Percentiles rank a stretch among this genome's conserved stretches.
phyloP scores from a whole-genome alignment of 306 rosid genomes.

The Prunus armeniaca region DNA sequence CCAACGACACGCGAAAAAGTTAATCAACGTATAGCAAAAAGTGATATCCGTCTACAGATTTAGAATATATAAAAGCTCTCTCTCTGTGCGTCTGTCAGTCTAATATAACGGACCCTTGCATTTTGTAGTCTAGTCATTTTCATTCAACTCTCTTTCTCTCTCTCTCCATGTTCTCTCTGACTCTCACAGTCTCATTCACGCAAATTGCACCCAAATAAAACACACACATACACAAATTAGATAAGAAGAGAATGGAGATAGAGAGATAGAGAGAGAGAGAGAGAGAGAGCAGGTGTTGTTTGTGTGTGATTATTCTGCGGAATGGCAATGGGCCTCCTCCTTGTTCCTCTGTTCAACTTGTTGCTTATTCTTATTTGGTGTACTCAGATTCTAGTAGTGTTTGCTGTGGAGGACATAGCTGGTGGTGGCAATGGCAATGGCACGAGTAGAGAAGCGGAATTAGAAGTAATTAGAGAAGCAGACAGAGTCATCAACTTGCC shows the following conservation, averaged over 20 bases:
- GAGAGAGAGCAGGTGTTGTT: too few relatives aligned
- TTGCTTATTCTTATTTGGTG: neutral
- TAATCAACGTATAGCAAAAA: too few relatives aligned
- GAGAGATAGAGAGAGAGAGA: too few relatives aligned
- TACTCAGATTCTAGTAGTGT: neutral
- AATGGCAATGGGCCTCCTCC: neutral
- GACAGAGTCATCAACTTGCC: slow-evolving; percentile 55
- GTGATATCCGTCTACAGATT: too few relatives aligned
- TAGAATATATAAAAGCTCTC: too few relatives aligned
- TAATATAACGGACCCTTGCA: too few relatives aligned
- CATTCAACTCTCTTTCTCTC: too few relatives aligned
- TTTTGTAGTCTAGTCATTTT: too few relatives aligned
- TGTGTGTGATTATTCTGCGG: neutral
- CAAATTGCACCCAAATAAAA: neutral
- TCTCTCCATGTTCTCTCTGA: too few relatives aligned
- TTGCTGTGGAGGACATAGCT: neutral
- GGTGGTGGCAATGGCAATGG: neutral
- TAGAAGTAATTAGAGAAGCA: slow-evolving; percentile 28
- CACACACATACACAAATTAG: neutral
- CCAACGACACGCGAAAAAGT: fast-evolving
- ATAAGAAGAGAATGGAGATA: too few relatives aligned
- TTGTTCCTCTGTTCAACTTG: neutral
- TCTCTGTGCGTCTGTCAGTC: too few relatives aligned
- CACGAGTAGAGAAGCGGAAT: neutral
- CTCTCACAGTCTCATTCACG: neutral